Conservation (phyloP, 1,139 yeast species). For the Yamadazyma triangularis region DNA sequence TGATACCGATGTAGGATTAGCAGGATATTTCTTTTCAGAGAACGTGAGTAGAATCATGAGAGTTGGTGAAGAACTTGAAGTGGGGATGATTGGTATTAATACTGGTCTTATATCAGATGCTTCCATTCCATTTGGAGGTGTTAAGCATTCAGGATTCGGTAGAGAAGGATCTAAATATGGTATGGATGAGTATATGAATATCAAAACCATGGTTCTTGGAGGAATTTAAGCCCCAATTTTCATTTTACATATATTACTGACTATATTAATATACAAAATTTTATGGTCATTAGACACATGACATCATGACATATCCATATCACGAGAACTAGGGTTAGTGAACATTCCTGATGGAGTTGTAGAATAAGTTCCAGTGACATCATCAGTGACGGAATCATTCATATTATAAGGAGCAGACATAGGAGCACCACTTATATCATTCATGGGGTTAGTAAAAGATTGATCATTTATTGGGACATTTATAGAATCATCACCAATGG, state of each 20-base stretch:
- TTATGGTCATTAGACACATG: not conserved
- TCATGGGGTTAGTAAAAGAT: too few relatives aligned
- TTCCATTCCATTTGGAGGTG: slow-evolving; percentile 45
- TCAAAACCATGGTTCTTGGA: slow-evolving; percentile 24
- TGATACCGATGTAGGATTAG: slow-evolving; percentile 47
- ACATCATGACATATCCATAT: not conserved
- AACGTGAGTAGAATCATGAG: slow-evolving; percentile 53
- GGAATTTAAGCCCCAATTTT: slow-evolving; percentile 1
- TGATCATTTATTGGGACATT: too few relatives aligned
- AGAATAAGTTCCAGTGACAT: too few relatives aligned
- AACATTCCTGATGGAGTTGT: not conserved
- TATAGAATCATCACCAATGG: too few relatives aligned
- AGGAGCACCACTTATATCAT: too few relatives aligned
- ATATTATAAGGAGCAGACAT: too few relatives aligned
- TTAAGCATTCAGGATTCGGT: slow-evolving; percentile 44
- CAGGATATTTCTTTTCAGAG: slow-evolving; percentile 41
- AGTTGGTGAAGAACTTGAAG: slow-evolving; percentile 38
- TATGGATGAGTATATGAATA: slow-evolving; percentile 35
- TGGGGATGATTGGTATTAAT: slow-evolving; percentile 46
- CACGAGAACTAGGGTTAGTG: too few relatives aligned
- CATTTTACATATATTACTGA: not conserved
- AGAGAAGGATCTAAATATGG: slow-evolving; percentile 47
- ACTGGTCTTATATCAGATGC: slow-evolving; percentile 44
- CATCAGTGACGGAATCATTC: too few relatives aligned
- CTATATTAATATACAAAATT: too few relatives aligned